Percentiles rank a stretch among this genome's conserved stretches.
Conservation (phyloP, 2,329 filamentous ascomycete species). For the Canariomyces notabilis region DNA sequence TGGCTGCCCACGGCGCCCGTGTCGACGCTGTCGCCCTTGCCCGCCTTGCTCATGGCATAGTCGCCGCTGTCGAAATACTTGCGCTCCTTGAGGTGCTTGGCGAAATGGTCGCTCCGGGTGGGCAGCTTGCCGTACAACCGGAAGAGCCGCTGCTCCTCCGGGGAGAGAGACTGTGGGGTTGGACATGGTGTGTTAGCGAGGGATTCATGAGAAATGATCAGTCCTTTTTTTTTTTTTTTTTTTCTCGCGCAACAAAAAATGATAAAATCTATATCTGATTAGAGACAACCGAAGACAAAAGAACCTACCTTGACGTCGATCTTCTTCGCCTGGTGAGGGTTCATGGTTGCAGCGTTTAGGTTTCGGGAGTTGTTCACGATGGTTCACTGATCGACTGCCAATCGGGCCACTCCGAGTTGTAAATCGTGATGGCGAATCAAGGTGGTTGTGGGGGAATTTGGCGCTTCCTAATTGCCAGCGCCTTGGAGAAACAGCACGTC, state of each 20-base stretch:
- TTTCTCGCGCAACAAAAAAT: too few relatives aligned
- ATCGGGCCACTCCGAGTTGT: not conserved
- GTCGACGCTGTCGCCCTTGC: conserved; percentile 90
- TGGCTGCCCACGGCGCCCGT: conserved; percentile 90
- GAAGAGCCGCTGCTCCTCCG: conserved; percentile 95
- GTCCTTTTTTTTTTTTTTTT: too few relatives aligned
- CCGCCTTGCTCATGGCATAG: conserved; percentile 94
- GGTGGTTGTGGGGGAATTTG: not conserved
- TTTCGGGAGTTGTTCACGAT: not conserved
- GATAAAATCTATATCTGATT: too few relatives aligned
- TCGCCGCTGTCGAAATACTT: conserved; percentile 98
- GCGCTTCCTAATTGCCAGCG: not conserved
- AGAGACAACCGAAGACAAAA: conserved; percentile 15
- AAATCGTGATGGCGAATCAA: not conserved
- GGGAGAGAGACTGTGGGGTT: conserved; percentile 67
- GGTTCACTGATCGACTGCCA: not conserved
- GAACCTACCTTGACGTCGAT: conserved; percentile 83
- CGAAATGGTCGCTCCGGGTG: conserved; percentile 90
- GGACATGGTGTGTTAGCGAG: conserved; percentile 3
- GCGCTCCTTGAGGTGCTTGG: conserved; percentile 98
- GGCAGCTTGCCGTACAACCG: conserved; percentile 97
- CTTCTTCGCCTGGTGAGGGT: conserved; percentile 98
- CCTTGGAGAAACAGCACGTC: not conserved
- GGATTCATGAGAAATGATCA: too few relatives aligned
- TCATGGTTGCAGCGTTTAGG: conserved; percentile 53